Base-by-base conservation (phyloP, 2,329 filamentous ascomycete genomes). In the Coniochaeta prunicola region DNA sequence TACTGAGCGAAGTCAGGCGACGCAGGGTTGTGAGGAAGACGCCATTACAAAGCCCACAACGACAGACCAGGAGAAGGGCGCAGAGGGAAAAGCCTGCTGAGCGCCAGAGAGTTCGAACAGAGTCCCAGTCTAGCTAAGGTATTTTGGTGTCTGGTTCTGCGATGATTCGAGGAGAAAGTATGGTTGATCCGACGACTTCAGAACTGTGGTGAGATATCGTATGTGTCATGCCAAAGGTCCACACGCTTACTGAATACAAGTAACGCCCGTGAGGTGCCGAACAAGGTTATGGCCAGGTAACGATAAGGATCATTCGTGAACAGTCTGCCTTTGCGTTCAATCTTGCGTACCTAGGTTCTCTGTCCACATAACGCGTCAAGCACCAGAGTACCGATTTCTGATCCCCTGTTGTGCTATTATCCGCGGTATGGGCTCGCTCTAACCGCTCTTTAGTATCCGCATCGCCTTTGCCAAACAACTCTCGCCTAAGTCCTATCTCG, bases 1-100 rank as follows among this genome's bases (percentile, higher is more conserved):
- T 75, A 0, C 34, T 66, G 12, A 65, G 66, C 12, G 74, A 76
- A 65, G 33, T 65, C 3, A 65, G 65, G 21, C 65, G 70, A n/a
- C 45, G 63, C 19, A 59, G 61, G 7, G 58, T 56, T 10, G 57
- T 40, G 21, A 59, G 59, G 13, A 26, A 28, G 24, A 6, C 45
- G 45, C 8, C 13, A 7, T 5, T 30, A 13, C 19, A 30, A 21
- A 21, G n/a, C 40, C 24, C 45, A 24, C 45, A 26, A 58, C 45
- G 59, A 58, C 53, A 62, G 56, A 34, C 59, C 57, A 60, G 63
- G 57, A 50, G 21, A 30, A 26, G 8, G 6, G 45, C 12, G 24
- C 21, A 26, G 45, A 30, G 45, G 45, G 24, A 26, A 30, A 50
- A 50, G 45, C 12, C 13, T 17, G 45, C 21, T 50, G 45, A 50